phyloP scores from a whole-genome alignment of 257 asterid genomes.

The Parsonsia alboflavescens region DNA sequence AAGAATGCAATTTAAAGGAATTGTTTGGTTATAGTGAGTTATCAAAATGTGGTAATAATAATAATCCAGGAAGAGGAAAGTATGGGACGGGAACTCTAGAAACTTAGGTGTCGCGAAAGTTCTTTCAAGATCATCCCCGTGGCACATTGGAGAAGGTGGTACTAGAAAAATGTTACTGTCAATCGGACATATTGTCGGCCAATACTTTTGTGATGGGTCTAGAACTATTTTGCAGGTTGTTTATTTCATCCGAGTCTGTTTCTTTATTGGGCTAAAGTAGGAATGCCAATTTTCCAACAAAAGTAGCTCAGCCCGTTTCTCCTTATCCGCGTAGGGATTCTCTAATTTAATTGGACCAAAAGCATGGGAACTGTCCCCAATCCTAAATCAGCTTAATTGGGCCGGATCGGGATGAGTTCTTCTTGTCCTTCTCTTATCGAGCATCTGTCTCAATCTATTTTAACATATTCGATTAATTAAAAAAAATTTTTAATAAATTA shows the following conservation, averaged over 20 bases:
- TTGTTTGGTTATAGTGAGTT: not conserved
- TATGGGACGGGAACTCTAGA: not conserved
- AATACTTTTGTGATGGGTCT: not conserved
- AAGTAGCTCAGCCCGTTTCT: too few species aligned
- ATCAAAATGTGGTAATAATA: not conserved
- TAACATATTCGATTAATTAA: too few species aligned
- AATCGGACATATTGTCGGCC: not conserved
- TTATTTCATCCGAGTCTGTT: too few species aligned
- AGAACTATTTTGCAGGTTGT: not conserved
- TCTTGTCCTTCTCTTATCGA: too few species aligned
- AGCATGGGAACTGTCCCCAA: too few species aligned
- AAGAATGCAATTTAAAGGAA: not conserved
- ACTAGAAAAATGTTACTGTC: not conserved
- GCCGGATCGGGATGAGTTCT: too few species aligned
- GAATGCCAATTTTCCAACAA: too few species aligned
- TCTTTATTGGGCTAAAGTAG: not conserved
- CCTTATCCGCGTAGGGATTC: too few species aligned
- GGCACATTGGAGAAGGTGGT: slow-evolving; percentile 32
- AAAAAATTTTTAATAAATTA: too few species aligned
- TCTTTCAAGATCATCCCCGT: slow-evolving; percentile 28
- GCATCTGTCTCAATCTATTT: too few species aligned
- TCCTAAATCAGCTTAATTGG: too few species aligned
- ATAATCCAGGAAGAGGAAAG: not conserved
- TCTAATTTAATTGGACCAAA: too few species aligned
- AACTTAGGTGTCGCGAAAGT: slow-evolving; percentile 35